Conservation (phyloP, 2,329 filamentous ascomycete genomes). For the Xylariaceae sp. region DNA sequence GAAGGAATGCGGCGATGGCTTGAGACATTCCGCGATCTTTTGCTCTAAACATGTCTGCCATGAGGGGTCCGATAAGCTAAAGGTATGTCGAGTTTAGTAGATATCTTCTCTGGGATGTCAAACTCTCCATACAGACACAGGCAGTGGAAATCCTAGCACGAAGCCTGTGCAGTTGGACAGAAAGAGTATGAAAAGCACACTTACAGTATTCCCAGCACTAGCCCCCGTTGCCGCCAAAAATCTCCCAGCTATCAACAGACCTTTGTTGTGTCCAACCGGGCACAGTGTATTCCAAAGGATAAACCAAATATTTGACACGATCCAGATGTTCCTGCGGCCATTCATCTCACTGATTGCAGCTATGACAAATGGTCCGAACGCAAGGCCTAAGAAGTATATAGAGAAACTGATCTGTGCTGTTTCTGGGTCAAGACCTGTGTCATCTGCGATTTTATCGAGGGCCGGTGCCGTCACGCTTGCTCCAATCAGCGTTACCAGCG, state of each 20-base stretch:
- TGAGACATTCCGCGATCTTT: slow-evolving; percentile 35
- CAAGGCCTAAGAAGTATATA: slow-evolving; percentile 34
- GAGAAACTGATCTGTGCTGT: slow-evolving; percentile 33
- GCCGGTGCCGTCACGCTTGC: slow-evolving; percentile 36
- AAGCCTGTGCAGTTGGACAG: not conserved
- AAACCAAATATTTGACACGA: slow-evolving; percentile 31
- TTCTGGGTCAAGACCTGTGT: slow-evolving; percentile 28
- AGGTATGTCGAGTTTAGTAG: not conserved
- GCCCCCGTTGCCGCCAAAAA: slow-evolving; percentile 29
- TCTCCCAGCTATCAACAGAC: slow-evolving; percentile 30
- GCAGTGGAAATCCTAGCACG: no score
- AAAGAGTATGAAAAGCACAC: not conserved
- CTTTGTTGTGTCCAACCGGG: slow-evolving; percentile 28
- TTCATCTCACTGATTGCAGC: slow-evolving; percentile 33
- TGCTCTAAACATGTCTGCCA: slow-evolving; percentile 35
- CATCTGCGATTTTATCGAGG: slow-evolving; percentile 29
- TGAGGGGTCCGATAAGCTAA: slow-evolving; percentile 32
- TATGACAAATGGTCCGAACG: slow-evolving; percentile 32
- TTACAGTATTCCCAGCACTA: slow-evolving; percentile 21
- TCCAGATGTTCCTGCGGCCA: slow-evolving; percentile 33
- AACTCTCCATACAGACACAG: no score
- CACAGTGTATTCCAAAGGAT: slow-evolving; percentile 36
- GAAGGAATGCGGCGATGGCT: slow-evolving; percentile 30
- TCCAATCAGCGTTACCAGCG: slow-evolving; percentile 35
- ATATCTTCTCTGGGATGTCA: not conserved